Evolutionary conservation across 2,329 filamentous ascomycete species (phyloP).

Genomic region (Dryadomyces quercus-mongolicae): DNA sequence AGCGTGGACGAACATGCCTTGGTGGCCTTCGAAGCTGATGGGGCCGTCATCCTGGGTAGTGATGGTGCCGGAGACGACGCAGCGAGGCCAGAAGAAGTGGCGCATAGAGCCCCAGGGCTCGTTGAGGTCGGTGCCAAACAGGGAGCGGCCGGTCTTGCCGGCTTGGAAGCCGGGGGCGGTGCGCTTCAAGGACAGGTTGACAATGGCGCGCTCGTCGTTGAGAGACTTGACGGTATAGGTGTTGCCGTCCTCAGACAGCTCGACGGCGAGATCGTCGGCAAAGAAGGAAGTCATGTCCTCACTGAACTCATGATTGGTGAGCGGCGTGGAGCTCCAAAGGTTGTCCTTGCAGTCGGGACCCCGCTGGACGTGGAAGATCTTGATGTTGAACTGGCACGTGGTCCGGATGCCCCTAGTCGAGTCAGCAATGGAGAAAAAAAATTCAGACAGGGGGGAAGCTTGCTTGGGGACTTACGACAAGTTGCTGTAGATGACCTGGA

Average conservation of each 20-base stretch:
- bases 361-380: constrained; percentile 62
- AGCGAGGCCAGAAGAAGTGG: constrained; percentile 91
- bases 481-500: constrained; percentile 95
- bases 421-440: not conserved
- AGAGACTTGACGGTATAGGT: constrained; percentile 84
- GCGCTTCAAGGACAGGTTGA: constrained; percentile 75
- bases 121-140: constrained; percentile 73
- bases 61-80: constrained; percentile 69
- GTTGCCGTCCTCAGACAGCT: constrained; percentile 74
- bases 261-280: constrained; percentile 72
- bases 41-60: constrained; percentile 69
- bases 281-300: constrained; percentile 74
- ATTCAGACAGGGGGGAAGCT: constrained; percentile 1
- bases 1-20: constrained; percentile 69
- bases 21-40: constrained; percentile 74
- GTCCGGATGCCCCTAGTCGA: constrained; percentile 65
- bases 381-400: constrained; percentile 88
- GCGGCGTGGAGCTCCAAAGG: constrained; percentile 72
- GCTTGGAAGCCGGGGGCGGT: constrained; percentile 69
- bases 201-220: constrained; percentile 65
- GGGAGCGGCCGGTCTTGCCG: constrained; percentile 72
- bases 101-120: constrained; percentile 89
- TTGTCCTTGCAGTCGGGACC: constrained; percentile 54
- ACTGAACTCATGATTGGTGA: constrained; percentile 72
- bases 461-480: constrained; percentile 55